phyloP scores from a whole-genome alignment of 805 yeast species.

The Candida nemodendra region DNA sequence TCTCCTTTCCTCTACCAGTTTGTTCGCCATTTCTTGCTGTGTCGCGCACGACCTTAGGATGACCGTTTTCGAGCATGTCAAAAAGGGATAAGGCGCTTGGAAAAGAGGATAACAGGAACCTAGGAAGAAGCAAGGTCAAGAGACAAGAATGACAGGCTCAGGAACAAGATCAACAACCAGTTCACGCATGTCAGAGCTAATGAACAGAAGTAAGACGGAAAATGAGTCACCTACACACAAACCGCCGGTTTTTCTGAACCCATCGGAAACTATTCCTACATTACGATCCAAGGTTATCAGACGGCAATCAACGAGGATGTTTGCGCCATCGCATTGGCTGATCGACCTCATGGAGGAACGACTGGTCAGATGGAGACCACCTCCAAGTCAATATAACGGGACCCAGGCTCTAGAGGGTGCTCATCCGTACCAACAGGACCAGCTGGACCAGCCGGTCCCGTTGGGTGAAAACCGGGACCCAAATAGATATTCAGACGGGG shows the following conservation, averaged over 20 bases:
- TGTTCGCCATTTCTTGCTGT: too few relatives aligned
- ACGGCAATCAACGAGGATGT: constrained; percentile 29
- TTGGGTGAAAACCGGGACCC: not conserved
- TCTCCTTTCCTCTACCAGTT: too few relatives aligned
- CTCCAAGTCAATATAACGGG: constrained; percentile 26
- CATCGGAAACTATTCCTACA: constrained; percentile 16
- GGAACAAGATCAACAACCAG: too few relatives aligned
- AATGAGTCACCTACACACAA: constrained; percentile 23
- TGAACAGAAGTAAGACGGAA: too few relatives aligned
- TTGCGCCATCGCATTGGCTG: constrained; percentile 26
- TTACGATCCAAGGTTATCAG: constrained; percentile 28
- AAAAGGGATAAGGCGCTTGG: too few relatives aligned
- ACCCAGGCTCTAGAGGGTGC: constrained; percentile 32
- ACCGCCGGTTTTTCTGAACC: constrained; percentile 18
- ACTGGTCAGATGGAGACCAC: constrained; percentile 36
- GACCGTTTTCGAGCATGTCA: too few relatives aligned
- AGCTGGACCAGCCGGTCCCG: not conserved
- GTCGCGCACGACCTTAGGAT: too few relatives aligned
- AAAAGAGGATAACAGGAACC: too few relatives aligned
- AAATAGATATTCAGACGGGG: constrained; percentile 3
- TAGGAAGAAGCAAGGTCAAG: too few relatives aligned
- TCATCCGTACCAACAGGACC: constrained; percentile 30
- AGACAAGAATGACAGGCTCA: too few relatives aligned
- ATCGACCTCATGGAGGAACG: constrained; percentile 36
- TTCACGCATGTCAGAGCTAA: too few relatives aligned